Evolutionary conservation across 2,329 filamentous ascomycete species (phyloP).

Genomic region (Clarireedia hainanense): DNA sequence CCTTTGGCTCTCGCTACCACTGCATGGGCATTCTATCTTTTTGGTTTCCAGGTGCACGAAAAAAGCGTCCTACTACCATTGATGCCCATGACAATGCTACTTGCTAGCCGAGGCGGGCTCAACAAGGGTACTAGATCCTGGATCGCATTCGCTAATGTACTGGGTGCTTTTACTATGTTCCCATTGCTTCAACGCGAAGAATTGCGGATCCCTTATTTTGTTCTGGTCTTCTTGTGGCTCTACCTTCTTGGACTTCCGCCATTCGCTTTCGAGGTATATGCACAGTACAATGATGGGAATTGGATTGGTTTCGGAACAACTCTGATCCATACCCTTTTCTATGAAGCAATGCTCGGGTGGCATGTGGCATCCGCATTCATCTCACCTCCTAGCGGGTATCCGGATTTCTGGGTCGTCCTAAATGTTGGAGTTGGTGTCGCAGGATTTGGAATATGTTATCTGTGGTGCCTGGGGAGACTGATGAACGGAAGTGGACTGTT

Average conservation of each 20-base stretch:
- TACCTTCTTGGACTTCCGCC: constrained; percentile 86
- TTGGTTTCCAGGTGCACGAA: constrained; percentile 97
- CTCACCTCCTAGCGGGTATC: constrained; percentile 64
- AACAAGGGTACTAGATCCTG: constrained; percentile 71
- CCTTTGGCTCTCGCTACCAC: constrained; percentile 75
- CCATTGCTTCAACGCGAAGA: constrained; percentile 82
- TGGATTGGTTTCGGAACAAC: constrained; percentile 50
- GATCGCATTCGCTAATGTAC: constrained; percentile 91
- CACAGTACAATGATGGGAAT: constrained; percentile 39
- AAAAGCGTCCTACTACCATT: constrained; percentile 92
- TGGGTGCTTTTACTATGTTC: constrained; percentile 90
- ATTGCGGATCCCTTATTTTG: constrained; percentile 73
- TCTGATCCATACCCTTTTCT: constrained; percentile 68
- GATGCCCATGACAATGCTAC: constrained; percentile 83
- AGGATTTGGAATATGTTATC: constrained; percentile 79
- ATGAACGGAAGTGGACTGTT: constrained; percentile 43
- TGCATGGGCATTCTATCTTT: constrained; percentile 95
- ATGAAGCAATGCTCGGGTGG: constrained; percentile 71
- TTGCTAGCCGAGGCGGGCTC: constrained; percentile 72
- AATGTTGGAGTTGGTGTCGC: constrained; percentile 82
- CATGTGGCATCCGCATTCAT: constrained; percentile 68
- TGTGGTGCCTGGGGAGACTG: constrained; percentile 77
- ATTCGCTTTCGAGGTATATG: constrained; percentile 61
- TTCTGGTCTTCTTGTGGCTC: constrained; percentile 81
- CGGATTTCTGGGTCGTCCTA: constrained; percentile 87